These are phyloP conservation scores for Naegleria gruberi DNA, from an alignment of 208 protist genomes.

Conservation along the genomic window DNA sequence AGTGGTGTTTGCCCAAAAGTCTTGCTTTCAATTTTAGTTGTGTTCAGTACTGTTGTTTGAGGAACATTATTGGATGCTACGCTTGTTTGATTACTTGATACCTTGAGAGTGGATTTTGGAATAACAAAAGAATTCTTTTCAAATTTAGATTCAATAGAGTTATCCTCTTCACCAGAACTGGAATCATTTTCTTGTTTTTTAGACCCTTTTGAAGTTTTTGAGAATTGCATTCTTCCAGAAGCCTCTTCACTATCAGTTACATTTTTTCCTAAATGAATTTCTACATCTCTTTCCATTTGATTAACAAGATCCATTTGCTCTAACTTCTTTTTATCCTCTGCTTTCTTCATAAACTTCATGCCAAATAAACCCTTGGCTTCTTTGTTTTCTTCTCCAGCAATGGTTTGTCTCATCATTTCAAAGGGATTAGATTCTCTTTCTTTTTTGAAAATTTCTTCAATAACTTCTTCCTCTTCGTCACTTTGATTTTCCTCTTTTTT, in stretches of 20 bases:
- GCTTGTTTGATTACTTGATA: background rate
- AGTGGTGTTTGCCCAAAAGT: background rate
- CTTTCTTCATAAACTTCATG: slow-evolving; percentile 18
- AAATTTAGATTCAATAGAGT: background rate
- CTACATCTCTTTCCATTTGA: background rate
- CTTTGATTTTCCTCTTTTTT: background rate
- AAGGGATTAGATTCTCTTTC: background rate
- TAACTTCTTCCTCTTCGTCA: background rate
- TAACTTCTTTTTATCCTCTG: background rate
- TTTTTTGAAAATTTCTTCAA: background rate
- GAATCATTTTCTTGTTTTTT: background rate
- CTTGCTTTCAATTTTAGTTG: background rate
- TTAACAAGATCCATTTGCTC: background rate
- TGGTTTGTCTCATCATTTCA: background rate
- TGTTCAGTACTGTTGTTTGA: background rate
- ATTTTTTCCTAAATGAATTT: background rate
- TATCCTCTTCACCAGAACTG: background rate
- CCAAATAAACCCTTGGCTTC: background rate
- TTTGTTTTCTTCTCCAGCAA: background rate
- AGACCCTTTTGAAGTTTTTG: no score
- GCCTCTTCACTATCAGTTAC: background rate
- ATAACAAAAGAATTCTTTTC: background rate
- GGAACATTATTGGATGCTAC: background rate
- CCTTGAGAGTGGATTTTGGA: background rate
- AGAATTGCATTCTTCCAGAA: background rate